These are phyloP conservation scores for Botryobasidium botryosum DNA, from an alignment of 768 basidiomycete genomes.

Conservation along the genomic window DNA sequence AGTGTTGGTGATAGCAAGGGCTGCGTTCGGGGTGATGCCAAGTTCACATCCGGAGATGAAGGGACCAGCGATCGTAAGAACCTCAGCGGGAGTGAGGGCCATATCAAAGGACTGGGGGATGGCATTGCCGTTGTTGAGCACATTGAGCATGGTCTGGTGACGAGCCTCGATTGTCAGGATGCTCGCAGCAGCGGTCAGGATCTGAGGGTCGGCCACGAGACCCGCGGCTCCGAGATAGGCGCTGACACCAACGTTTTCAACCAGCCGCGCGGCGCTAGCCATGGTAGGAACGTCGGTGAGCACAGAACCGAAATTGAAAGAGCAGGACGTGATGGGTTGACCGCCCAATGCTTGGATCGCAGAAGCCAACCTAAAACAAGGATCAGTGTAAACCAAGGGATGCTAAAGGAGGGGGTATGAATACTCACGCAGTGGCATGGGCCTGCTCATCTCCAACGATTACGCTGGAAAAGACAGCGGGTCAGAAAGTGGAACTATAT, in stretches of 20 bases:
- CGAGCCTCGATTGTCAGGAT: conserved; percentile 73
- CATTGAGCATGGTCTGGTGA: conserved; percentile 62
- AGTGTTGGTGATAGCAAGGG: conserved; percentile 45
- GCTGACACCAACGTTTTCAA: conserved; percentile 57
- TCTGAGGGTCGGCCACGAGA: conserved; percentile 38
- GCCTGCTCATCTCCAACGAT: conserved; percentile 47
- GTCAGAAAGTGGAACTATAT: background rate
- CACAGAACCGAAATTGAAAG: conserved; percentile 47
- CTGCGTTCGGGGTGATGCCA: conserved; percentile 45
- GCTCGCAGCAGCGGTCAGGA: conserved; percentile 49
- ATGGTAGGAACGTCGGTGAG: conserved; percentile 52
- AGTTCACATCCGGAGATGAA: conserved; percentile 57
- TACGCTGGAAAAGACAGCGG: conserved; percentile 11
- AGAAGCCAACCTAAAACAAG: conserved; percentile 10
- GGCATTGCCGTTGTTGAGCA: conserved; percentile 36
- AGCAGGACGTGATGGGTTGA: conserved; percentile 37
- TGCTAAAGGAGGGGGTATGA: conserved; percentile 2
- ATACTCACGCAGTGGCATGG: conserved; percentile 26
- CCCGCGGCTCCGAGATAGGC: conserved; percentile 53
- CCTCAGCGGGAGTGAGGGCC: conserved; percentile 46
- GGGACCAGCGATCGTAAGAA: conserved; percentile 46
- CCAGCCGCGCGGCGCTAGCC: conserved; percentile 50
- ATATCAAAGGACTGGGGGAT: conserved; percentile 61
- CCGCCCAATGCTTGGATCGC: conserved; percentile 39
- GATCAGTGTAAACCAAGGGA: conserved; percentile 13